Percentiles rank a stretch among this genome's conserved stretches.
These are phyloP conservation scores for Claviceps purpurea DNA, from an alignment of 2,329 filamentous ascomycete species.

Conservation along the genomic window DNA sequence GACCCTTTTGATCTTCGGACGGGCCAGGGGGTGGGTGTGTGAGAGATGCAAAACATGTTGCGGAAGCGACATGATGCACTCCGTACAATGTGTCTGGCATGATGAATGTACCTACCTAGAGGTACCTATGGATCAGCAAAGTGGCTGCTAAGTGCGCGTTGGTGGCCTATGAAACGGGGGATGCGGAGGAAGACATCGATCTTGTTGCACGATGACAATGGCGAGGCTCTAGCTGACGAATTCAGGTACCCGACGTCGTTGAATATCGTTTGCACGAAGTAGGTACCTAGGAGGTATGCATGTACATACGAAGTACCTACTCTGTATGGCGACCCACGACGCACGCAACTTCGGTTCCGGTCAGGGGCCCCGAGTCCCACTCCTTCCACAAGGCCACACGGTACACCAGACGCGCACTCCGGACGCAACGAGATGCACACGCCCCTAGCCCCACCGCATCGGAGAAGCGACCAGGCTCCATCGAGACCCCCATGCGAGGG, in stretches of 20 bases:
- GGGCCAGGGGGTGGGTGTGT: neutral
- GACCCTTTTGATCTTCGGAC: neutral
- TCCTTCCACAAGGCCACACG: neutral
- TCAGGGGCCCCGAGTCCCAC: neutral
- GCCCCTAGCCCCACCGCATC: slow-evolving; percentile 4
- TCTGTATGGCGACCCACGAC: neutral
- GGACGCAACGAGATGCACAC: neutral
- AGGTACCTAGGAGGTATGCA: too few relatives aligned
- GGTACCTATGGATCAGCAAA: neutral
- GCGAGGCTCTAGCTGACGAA: neutral
- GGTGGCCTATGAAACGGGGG: neutral
- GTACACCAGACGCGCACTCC: neutral
- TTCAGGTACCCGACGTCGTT: neutral
- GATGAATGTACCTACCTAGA: neutral
- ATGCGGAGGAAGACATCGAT: neutral
- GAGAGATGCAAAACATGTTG: neutral
- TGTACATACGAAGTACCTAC: too few relatives aligned
- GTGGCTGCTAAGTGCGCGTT: neutral
- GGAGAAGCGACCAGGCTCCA: slow-evolving; percentile 2
- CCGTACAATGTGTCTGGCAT: neutral
- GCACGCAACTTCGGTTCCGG: neutral
- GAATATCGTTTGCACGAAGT: too few relatives aligned
- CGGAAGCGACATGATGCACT: neutral
- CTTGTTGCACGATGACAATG: neutral
- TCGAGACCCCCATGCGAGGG: slow-evolving; percentile 1